A percentile compares a stretch with the other conserved stretches of the same genome.
Conservation (phyloP, 2,329 filamentous ascomycete species). For the Trichophyton equinum region DNA sequence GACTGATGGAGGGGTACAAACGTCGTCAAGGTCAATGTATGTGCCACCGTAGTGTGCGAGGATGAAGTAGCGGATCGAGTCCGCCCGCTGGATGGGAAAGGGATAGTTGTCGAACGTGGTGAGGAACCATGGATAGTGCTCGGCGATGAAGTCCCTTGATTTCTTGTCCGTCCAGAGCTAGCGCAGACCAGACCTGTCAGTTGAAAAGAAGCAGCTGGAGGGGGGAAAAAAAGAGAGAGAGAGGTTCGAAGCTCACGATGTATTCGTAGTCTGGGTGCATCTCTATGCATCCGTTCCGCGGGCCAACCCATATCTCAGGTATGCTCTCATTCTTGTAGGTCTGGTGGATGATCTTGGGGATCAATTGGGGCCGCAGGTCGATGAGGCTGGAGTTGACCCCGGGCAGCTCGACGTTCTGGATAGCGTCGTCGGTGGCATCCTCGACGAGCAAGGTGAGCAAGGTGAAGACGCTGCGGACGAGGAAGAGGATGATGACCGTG, state of each 20-base stretch:
- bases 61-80: conserved; percentile 68
- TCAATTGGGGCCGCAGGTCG: conserved; percentile 46
- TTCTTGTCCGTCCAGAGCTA: conserved; percentile 65
- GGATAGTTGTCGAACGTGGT: conserved; percentile 61
- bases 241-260: conserved; percentile 37
- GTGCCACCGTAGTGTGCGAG: conserved; percentile 65
- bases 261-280: conserved; percentile 62
- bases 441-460: conserved; percentile 57
- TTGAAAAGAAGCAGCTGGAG: too few relatives aligned
- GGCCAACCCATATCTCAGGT: conserved; percentile 51
- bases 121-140: conserved; percentile 66
- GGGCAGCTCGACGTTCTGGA: conserved; percentile 53
- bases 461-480: conserved; percentile 57
- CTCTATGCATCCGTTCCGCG: conserved; percentile 54
- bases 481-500: conserved; percentile 48
- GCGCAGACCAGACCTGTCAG: neutral
- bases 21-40: conserved; percentile 68
- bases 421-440: conserved; percentile 54
- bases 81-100: conserved; percentile 64
- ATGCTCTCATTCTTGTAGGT: conserved; percentile 61
- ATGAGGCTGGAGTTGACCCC: conserved; percentile 50
- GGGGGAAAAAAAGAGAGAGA: too few relatives aligned
- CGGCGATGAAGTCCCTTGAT: conserved; percentile 57
- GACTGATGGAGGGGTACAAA: conserved; percentile 22
- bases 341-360: conserved; percentile 67